Percentiles rank a stretch among this genome's conserved stretches.
These are phyloP conservation scores for Tirmania nivea DNA, from an alignment of 495 filamentous ascomycete species.

Conservation along the genomic window DNA sequence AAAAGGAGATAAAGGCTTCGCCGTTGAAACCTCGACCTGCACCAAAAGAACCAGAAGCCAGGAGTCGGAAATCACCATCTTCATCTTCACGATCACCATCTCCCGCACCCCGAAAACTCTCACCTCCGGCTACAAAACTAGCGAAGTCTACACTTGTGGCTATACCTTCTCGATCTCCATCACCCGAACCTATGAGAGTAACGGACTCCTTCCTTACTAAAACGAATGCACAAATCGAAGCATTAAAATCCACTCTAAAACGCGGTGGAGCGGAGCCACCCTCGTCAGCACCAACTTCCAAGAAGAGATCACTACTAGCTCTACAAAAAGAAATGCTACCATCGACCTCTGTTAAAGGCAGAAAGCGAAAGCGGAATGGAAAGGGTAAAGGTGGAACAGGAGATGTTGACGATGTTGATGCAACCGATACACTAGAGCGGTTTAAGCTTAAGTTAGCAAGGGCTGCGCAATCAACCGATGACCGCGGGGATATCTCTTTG, in stretches of 20 bases:
- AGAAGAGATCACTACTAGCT: conserved; percentile 39
- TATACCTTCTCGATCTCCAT: conserved; percentile 6
- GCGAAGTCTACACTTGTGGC: neutral
- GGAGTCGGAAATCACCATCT: conserved; percentile 1
- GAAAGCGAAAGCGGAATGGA: conserved; percentile 44
- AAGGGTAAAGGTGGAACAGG: conserved; percentile 6
- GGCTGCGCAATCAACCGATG: conserved; percentile 20
- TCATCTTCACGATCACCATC: neutral
- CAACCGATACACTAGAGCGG: conserved; percentile 17
- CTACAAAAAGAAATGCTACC: conserved; percentile 53
- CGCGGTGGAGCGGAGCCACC: conserved; percentile 22
- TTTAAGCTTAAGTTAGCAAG: conserved; percentile 48
- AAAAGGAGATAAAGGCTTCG: conserved; percentile 7
- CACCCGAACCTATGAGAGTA: neutral
- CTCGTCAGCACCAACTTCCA: conserved; percentile 3
- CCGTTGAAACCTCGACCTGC: conserved; percentile 12
- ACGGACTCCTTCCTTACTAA: conserved; percentile 22
- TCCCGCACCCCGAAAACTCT: conserved; percentile 1
- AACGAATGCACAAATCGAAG: conserved; percentile 80
- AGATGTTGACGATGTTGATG: conserved; percentile 11
- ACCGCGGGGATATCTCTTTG: neutral
- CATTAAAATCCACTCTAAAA: conserved; percentile 80
- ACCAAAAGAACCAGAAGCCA: conserved; percentile 3
- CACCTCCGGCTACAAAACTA: conserved; percentile 1
- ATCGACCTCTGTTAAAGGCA: conserved; percentile 51